Percentiles rank a stretch among this genome's conserved stretches.
Evolutionary conservation across 164 flowering plant genomes (phyloP).

Genomic region (Platanus orientalis): DNA sequence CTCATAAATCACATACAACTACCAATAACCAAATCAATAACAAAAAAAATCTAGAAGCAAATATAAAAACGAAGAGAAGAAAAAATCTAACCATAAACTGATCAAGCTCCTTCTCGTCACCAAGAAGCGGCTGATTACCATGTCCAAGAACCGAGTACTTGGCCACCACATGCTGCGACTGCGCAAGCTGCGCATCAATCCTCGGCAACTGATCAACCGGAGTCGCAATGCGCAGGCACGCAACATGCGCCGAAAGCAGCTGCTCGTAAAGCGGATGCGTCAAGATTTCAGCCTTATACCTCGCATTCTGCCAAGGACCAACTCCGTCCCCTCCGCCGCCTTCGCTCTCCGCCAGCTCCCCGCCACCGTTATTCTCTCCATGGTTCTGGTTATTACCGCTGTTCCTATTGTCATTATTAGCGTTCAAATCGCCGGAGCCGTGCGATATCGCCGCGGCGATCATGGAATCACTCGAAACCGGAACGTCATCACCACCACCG

Average conservation of each 20-base stretch:
- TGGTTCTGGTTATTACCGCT: conserved; percentile 4
- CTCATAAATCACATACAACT: neutral
- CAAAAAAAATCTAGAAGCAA: conserved; percentile 1
- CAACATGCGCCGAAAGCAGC: conserved; percentile 74
- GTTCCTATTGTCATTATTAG: conserved; percentile 3
- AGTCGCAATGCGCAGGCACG: conserved; percentile 79
- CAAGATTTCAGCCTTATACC: conserved; percentile 62
- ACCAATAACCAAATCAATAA: neutral
- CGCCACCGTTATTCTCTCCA: conserved; percentile 3
- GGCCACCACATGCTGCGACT: conserved; percentile 57
- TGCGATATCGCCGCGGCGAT: conserved; percentile 22
- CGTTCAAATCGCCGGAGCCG: conserved; percentile 16
- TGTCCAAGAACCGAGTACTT: conserved; percentile 52
- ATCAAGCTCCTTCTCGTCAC: conserved; percentile 74
- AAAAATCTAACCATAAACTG: conserved; percentile 65
- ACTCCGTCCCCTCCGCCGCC: conserved; percentile 16
- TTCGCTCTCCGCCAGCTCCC: conserved; percentile 11
- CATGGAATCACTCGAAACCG: conserved; percentile 23
- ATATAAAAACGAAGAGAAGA: neutral
- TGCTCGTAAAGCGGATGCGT: conserved; percentile 76
- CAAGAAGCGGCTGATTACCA: conserved; percentile 19
- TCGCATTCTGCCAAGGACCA: conserved; percentile 43
- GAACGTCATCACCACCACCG: conserved; percentile 15
- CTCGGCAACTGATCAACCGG: conserved; percentile 87
- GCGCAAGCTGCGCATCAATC: conserved; percentile 79